Percentiles rank a stretch among this genome's conserved stretches.
These are phyloP conservation scores for Botryosphaeria agaves DNA, from an alignment of 2,329 filamentous ascomycete genomes.

Conservation along the genomic window DNA sequence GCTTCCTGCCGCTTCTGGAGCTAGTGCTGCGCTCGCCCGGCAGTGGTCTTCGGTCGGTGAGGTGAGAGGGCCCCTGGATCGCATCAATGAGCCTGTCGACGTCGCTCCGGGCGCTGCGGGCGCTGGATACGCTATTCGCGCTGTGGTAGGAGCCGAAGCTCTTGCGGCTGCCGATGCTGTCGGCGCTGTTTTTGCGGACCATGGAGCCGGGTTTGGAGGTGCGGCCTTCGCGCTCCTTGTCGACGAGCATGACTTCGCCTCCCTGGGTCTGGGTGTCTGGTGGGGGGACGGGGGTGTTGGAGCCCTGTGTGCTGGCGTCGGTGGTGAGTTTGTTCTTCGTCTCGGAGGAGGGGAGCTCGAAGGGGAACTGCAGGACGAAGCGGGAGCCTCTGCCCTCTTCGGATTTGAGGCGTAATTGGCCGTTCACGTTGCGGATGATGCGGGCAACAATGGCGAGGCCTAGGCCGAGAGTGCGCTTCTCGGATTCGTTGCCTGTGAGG, in stretches of 20 bases:
- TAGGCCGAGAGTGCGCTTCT: slow-evolving; percentile 47
- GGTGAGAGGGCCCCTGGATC: slow-evolving; percentile 40
- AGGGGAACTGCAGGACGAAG: slow-evolving; percentile 66
- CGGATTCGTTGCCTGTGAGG: slow-evolving; percentile 12
- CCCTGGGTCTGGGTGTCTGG: slow-evolving; percentile 8
- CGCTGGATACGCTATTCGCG: slow-evolving; percentile 11
- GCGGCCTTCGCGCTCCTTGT: slow-evolving; percentile 17
- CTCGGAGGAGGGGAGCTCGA: slow-evolving; percentile 39
- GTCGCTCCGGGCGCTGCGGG: slow-evolving; percentile 36
- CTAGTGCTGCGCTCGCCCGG: background rate
- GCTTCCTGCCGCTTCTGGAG: slow-evolving; percentile 5
- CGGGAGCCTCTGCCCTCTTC: slow-evolving; percentile 67
- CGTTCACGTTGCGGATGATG: slow-evolving; percentile 78
- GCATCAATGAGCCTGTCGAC: slow-evolving; percentile 57
- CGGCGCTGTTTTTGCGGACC: slow-evolving; percentile 19
- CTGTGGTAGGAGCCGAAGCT: slow-evolving; percentile 24
- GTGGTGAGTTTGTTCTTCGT: background rate
- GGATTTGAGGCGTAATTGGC: slow-evolving; percentile 69
- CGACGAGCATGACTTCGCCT: slow-evolving; percentile 46
- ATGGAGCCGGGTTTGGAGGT: slow-evolving; percentile 2
- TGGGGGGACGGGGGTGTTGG: slow-evolving; percentile 5
- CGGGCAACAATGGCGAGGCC: slow-evolving; percentile 80
- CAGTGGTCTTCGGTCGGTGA: slow-evolving; percentile 11
- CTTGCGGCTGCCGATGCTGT: slow-evolving; percentile 31
- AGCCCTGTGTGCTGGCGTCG: slow-evolving; percentile 6